A percentile compares a stretch with the other conserved stretches of the same genome.
These are phyloP conservation scores for Coemansia sp. DNA, from an alignment of 192 early-diverging fungal genomes.

Conservation along the genomic window DNA sequence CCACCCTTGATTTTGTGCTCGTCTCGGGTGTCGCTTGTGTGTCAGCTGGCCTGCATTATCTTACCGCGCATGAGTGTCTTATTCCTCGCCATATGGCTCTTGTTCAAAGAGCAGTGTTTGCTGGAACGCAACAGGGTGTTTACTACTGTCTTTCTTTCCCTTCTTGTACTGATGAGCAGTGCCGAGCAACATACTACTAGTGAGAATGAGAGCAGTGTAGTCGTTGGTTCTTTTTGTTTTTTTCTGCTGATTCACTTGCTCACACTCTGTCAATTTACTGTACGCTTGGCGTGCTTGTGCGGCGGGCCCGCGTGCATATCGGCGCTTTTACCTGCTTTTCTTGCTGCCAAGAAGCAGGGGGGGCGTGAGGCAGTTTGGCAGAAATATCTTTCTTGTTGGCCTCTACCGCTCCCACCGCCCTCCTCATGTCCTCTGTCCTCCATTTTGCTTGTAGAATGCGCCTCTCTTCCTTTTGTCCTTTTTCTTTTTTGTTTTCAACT, in stretches of 20 bases:
- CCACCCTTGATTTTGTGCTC: constrained; percentile 1
- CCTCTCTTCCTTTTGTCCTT: background rate
- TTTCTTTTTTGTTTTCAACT: background rate
- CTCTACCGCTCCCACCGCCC: background rate
- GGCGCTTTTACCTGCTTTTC: background rate
- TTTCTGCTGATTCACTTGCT: background rate
- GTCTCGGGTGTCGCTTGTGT: background rate
- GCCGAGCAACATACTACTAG: constrained; percentile 14
- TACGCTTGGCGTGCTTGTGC: background rate
- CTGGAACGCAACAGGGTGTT: background rate
- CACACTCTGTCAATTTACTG: background rate
- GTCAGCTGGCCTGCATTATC: constrained; percentile 5
- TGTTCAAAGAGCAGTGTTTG: background rate
- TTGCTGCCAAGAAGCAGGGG: background rate
- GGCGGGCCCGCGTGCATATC: constrained; percentile 7
- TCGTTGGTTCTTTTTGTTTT: background rate
- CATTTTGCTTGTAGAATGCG: background rate
- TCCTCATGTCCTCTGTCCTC: background rate
- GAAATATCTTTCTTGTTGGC: background rate
- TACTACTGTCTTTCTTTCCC: background rate
- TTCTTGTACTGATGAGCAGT: background rate
- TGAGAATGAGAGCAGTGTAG: background rate
- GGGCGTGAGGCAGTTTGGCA: background rate
- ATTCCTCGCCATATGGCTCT: background rate
- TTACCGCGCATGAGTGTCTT: background rate